These are phyloP conservation scores for Kalmusia sp. DNA, from an alignment of 2,329 filamentous ascomycete species.

Conservation along the genomic window DNA sequence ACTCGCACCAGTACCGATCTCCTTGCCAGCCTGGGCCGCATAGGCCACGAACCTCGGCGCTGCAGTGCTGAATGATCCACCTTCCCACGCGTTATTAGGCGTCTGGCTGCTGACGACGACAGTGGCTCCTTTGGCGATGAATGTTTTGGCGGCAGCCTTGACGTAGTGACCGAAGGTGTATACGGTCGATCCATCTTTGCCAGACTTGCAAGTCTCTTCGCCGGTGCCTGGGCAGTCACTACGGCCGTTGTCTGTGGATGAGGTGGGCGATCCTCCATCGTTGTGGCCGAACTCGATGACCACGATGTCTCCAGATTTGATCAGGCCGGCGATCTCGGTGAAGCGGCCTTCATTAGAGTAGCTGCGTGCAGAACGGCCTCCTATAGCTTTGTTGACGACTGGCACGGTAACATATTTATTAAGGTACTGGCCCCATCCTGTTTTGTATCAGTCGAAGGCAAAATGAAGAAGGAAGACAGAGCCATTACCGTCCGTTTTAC, in stretches of 20 bases:
- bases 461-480: constrained; percentile 14
- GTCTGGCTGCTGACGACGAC: constrained; percentile 67
- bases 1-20: constrained; percentile 52
- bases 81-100: constrained; percentile 69
- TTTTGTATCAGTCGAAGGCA: background rate
- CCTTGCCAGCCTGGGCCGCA: constrained; percentile 53
- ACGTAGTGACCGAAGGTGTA: constrained; percentile 68
- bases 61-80: constrained; percentile 57
- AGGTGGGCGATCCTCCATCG: constrained; percentile 66
- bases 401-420: constrained; percentile 58
- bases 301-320: constrained; percentile 68
- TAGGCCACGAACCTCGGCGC: constrained; percentile 65
- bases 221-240: constrained; percentile 65
- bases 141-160: constrained; percentile 61
- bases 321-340: constrained; percentile 59
- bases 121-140: constrained; percentile 63
- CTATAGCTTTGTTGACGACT: constrained; percentile 71
- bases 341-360: constrained; percentile 73
- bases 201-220: constrained; percentile 60
- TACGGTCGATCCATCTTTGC: constrained; percentile 60
- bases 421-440: constrained; percentile 70
- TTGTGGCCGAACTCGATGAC: constrained; percentile 78
- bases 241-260: constrained; percentile 64
- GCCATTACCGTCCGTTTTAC: constrained; percentile 53
- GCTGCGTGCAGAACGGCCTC: constrained; percentile 70